phyloP scores from a whole-genome alignment of 1,139 yeast genomes.

The Debaryomycetaceae sp. region DNA sequence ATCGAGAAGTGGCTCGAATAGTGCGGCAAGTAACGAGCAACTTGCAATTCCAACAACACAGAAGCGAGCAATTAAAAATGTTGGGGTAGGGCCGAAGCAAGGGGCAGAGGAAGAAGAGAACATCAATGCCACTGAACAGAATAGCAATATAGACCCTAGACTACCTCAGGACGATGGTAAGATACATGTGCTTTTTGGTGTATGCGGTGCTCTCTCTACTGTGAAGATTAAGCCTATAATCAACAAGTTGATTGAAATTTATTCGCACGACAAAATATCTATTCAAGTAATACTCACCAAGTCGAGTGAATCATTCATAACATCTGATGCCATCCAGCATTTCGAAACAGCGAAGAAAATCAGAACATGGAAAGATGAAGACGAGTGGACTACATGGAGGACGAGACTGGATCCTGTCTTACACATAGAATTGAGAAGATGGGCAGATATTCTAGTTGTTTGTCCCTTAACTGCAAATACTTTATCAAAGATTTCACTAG shows the following conservation, averaged over 20 bases:
- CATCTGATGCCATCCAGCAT: constrained; percentile 48
- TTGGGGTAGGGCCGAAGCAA: background rate
- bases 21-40: constrained; percentile 22
- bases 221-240: constrained; percentile 73
- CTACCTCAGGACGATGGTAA: constrained; percentile 91
- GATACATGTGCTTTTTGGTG: constrained; percentile 80
- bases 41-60: constrained; percentile 16
- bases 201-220: constrained; percentile 85
- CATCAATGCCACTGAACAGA: constrained; percentile 35
- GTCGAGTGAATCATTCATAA: constrained; percentile 77
- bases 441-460: constrained; percentile 90
- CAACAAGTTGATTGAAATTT: constrained; percentile 72
- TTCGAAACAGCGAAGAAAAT: constrained; percentile 43
- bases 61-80: constrained; percentile 1
- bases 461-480: constrained; percentile 93
- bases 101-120: constrained; percentile 2
- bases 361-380: constrained; percentile 82
- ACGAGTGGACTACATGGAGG: constrained; percentile 91
- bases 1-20: constrained; percentile 41
- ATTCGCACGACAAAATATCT: constrained; percentile 67
- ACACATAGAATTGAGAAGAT: constrained; percentile 87
- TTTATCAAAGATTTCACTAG: constrained; percentile 82
- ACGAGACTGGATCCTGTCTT: constrained; percentile 84
- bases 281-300: constrained; percentile 80
- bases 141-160: constrained; percentile 67